Percentiles rank a stretch among this genome's conserved stretches.
phyloP scores from a whole-genome alignment of 208 protist species.

The Crithidia brevicula region DNA sequence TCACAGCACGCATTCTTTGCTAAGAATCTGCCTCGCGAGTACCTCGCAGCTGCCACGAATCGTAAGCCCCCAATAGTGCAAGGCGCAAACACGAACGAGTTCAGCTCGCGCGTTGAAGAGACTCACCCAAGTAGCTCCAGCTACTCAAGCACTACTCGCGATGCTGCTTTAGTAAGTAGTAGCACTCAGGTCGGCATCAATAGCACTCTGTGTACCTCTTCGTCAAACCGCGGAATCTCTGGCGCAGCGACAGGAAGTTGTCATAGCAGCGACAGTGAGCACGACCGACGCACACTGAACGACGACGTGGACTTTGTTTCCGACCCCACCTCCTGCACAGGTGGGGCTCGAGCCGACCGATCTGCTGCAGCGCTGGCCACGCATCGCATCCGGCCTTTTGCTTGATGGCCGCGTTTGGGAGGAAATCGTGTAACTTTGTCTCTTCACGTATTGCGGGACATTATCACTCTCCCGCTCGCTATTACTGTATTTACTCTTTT shows the following conservation, averaged over 20 bases:
- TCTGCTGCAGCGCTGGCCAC: neutral
- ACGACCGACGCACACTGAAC: neutral
- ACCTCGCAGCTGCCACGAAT: slow-evolving; percentile 44
- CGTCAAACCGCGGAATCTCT: slow-evolving; percentile 11
- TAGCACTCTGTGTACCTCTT: slow-evolving; percentile 13
- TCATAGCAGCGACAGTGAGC: slow-evolving; percentile 21
- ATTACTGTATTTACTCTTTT: too few species aligned
- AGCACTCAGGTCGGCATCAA: neutral
- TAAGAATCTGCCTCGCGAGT: slow-evolving; percentile 50
- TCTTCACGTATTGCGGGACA: too few species aligned
- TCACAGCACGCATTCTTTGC: slow-evolving; percentile 70
- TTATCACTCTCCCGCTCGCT: too few species aligned
- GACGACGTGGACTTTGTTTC: slow-evolving; percentile 6
- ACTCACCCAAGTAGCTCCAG: slow-evolving; percentile 15
- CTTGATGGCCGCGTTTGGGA: neutral
- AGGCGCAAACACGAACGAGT: slow-evolving; percentile 59
- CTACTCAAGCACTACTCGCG: slow-evolving; percentile 15
- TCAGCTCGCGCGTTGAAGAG: slow-evolving; percentile 69
- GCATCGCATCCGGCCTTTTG: slow-evolving; percentile 8
- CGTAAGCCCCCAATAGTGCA: slow-evolving; percentile 43
- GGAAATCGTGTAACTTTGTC: too few species aligned
- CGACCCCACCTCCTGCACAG: neutral
- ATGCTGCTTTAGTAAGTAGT: slow-evolving; percentile 10
- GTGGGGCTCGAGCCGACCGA: neutral
- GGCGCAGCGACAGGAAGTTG: slow-evolving; percentile 26